These are phyloP conservation scores for Cenchrus purpureus DNA, from an alignment of 176 grass and related monocot genomes.

Conservation along the genomic window DNA sequence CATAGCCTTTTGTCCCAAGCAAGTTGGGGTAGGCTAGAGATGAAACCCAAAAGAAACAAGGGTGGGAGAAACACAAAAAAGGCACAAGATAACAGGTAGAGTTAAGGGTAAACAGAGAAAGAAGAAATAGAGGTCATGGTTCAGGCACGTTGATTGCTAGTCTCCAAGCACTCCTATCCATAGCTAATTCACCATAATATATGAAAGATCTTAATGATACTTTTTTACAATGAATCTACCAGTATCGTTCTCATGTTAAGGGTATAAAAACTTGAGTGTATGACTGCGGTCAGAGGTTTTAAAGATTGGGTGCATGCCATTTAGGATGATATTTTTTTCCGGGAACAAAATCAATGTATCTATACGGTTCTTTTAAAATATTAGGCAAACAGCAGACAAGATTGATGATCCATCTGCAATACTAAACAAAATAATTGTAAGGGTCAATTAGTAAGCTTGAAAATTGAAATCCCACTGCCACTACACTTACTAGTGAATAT, in stretches of 20 bases:
- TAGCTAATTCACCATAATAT: too few relatives aligned
- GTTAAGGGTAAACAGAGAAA: too few relatives aligned
- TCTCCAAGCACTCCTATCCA: too few relatives aligned
- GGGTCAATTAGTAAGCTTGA: neutral
- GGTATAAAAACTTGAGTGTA: neutral
- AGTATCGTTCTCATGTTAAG: slow-evolving; percentile 1
- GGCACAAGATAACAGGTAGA: too few relatives aligned
- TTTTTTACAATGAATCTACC: neutral
- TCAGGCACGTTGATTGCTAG: too few relatives aligned
- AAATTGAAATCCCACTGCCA: neutral
- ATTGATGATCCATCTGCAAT: neutral
- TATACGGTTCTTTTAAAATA: neutral
- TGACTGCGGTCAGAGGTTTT: neutral
- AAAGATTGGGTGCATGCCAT: neutral
- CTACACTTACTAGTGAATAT: neutral
- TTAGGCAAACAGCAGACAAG: slow-evolving; percentile 9
- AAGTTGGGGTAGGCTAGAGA: too few relatives aligned
- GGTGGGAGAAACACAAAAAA: too few relatives aligned
- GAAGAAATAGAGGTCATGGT: too few relatives aligned
- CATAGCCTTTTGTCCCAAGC: too few relatives aligned
- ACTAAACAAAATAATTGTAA: slow-evolving; percentile 5
- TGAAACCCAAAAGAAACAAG: too few relatives aligned
- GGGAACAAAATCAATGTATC: neutral
- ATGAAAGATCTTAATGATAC: neutral
- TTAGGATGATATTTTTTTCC: neutral